Conservation (phyloP, 345 rosid genomes). For the Aethionema arabicum region DNA sequence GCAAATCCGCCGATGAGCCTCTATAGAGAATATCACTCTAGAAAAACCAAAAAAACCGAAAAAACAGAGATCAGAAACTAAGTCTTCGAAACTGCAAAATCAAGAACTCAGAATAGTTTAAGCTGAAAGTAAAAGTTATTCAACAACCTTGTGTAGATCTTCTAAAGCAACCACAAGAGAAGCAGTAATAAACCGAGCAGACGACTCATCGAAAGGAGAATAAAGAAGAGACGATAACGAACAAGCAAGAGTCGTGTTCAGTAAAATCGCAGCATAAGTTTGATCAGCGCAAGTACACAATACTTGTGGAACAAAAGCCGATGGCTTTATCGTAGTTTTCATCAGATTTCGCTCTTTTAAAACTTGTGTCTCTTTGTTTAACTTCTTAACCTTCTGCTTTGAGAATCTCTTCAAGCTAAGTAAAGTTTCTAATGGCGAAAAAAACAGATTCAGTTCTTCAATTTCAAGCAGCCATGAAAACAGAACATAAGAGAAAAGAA, state of each 20-base stretch:
- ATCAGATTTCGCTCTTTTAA: constrained; percentile 77
- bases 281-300: constrained; percentile 68
- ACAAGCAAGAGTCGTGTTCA: constrained; percentile 71
- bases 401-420: constrained; percentile 85
- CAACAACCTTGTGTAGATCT: constrained; percentile 68
- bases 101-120: background rate
- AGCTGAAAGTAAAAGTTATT: constrained; percentile 18
- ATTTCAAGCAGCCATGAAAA: background rate
- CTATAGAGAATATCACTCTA: constrained; percentile 81
- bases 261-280: constrained; percentile 62
- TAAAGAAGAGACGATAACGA: constrained; percentile 79
- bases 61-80: background rate
- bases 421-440: constrained; percentile 49
- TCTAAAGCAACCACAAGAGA: constrained; percentile 70
- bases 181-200: constrained; percentile 73
- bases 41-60: constrained; percentile 27
- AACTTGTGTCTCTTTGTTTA: constrained; percentile 89
- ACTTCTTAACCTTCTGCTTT: constrained; percentile 67
- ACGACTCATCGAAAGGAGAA: constrained; percentile 68
- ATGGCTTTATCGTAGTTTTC: constrained; percentile 51
- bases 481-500: background rate
- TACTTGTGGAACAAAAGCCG: constrained; percentile 68
- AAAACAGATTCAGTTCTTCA: constrained; percentile 18
- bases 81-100: constrained; percentile 10
- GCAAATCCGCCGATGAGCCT: constrained; percentile 78